Evolutionary conservation across 2,329 filamentous ascomycete species (phyloP), one percentile per base, ranked within the genome.

Genomic region (Xylariaceae sp.): DNA sequence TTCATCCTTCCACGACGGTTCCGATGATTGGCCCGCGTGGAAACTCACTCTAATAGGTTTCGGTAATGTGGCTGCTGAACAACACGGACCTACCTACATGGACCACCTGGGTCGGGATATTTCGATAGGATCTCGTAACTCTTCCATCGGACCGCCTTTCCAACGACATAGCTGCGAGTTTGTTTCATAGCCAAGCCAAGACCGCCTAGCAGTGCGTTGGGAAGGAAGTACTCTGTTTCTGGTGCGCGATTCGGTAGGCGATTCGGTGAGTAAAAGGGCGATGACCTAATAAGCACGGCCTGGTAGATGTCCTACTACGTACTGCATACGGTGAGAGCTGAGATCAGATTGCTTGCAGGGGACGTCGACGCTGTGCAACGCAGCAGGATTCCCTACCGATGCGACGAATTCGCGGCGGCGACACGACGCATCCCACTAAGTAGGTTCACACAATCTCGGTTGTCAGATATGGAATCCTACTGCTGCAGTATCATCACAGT

Each of bases 81-180:
- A 16, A 37, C 32, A 16, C 32, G 32, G 14, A 10, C 32, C n/a
- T n/a, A n/a, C n/a, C n/a, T 7, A 16, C 9, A 16, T 37, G 32
- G 26, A 29, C 26, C 32, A 12, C 32, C 14, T 37, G 9, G 32
- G 3, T 10, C 32, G 32, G 32, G 14, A 37, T 7, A 37, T 37
- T 37, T 37, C 56, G 56, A 53, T 46, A 48, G 29, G 26, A 43
- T 40, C 37, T 43, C 43, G 32, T 43, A 57, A 20, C 20, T 40
- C 52, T 56, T 57, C 52, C 50, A 60, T 43, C 60, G 60, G 60
- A 60, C 60, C 60, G 60, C 52, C 42, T 23, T 58, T 58, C 60
- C 60, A 58, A 50, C 48, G n/a, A n/a, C n/a, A n/a, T 29, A 56
- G 50, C 37, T 50, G 53, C 42, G 42, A 26, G 40, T 37, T 29